Conservation (phyloP, 2,329 filamentous ascomycete genomes). For the Alternaria gaisen region DNA sequence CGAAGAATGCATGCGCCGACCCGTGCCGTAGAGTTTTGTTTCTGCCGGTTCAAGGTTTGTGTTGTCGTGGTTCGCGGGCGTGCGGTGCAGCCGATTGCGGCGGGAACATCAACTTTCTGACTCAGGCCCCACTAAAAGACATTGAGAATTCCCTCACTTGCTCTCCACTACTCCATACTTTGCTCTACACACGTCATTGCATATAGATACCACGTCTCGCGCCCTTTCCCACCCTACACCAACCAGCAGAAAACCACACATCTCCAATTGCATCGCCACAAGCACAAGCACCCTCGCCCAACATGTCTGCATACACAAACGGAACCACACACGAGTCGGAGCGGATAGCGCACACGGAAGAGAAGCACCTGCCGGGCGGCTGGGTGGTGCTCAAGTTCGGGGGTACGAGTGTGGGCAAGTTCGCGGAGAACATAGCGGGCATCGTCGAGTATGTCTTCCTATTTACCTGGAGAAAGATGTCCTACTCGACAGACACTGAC, state of each 20-base stretch:
- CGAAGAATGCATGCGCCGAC: constrained; percentile 2
- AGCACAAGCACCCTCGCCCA: constrained; percentile 10
- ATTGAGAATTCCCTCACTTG: constrained; percentile 14
- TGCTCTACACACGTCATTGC: constrained; percentile 13
- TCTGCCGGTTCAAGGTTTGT: not conserved
- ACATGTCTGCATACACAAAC: constrained; percentile 42
- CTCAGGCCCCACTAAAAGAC: constrained; percentile 24
- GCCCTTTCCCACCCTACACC: not conserved
- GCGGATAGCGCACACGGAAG: constrained; percentile 54
- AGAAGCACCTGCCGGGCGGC: constrained; percentile 60
- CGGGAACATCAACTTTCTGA: constrained; percentile 19
- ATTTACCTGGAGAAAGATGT: no score
- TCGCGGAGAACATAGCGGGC: constrained; percentile 70
- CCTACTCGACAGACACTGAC: constrained; percentile 20
- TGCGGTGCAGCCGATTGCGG: constrained; percentile 17
- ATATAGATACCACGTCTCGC: not conserved
- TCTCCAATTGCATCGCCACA: not conserved
- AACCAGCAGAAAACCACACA: not conserved
- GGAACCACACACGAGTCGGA: constrained; percentile 46
- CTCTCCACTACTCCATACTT: constrained; percentile 17
- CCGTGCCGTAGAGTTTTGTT: constrained; percentile 7
- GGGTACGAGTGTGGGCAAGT: constrained; percentile 95
- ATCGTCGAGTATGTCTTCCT: constrained; percentile 64
- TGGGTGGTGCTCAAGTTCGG: constrained; percentile 97
- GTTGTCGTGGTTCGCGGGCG: constrained; percentile 10